phyloP scores from a whole-genome alignment of 2,329 filamentous ascomycete species.

The Trichoderma oligosporum region DNA sequence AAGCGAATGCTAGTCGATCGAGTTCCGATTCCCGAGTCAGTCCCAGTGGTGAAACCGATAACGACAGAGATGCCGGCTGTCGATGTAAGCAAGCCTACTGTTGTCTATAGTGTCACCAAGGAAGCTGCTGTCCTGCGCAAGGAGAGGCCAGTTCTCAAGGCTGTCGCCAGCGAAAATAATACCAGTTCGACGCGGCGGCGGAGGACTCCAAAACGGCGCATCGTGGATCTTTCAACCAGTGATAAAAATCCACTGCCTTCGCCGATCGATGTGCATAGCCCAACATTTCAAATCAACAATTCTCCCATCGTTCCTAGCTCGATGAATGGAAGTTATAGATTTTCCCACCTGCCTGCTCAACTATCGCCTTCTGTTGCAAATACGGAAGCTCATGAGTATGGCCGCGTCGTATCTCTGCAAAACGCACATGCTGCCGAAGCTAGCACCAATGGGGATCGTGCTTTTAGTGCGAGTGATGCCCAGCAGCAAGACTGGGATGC shows the following conservation, averaged over 20 bases:
- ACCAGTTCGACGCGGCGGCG: conserved; percentile 58
- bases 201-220: conserved; percentile 58
- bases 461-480: conserved; percentile 8
- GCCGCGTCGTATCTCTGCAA: conserved; percentile 19
- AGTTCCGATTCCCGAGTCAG: conserved; percentile 67
- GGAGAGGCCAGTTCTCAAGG: conserved; percentile 51
- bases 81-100: conserved; percentile 64
- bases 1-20: conserved; percentile 80
- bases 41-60: conserved; percentile 72
- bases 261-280: conserved; percentile 29
- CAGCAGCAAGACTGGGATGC: conserved; percentile 56
- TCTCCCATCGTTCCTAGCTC: conserved; percentile 25
- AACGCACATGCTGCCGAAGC: conserved; percentile 2
- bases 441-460: background rate
- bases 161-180: conserved; percentile 55
- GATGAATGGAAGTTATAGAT: conserved; percentile 39
- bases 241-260: conserved; percentile 36
- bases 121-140: conserved; percentile 56
- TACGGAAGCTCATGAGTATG: conserved; percentile 33
- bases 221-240: conserved; percentile 59
- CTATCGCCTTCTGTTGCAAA: conserved; percentile 31
- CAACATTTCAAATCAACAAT: conserved; percentile 22
- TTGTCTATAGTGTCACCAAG: conserved; percentile 50
- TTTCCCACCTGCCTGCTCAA: conserved; percentile 40
- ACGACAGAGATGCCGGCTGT: conserved; percentile 59